Percentiles rank a stretch among this genome's conserved stretches.
phyloP scores from a whole-genome alignment of 306 rosid species.

The Erythrophleum fordii region DNA sequence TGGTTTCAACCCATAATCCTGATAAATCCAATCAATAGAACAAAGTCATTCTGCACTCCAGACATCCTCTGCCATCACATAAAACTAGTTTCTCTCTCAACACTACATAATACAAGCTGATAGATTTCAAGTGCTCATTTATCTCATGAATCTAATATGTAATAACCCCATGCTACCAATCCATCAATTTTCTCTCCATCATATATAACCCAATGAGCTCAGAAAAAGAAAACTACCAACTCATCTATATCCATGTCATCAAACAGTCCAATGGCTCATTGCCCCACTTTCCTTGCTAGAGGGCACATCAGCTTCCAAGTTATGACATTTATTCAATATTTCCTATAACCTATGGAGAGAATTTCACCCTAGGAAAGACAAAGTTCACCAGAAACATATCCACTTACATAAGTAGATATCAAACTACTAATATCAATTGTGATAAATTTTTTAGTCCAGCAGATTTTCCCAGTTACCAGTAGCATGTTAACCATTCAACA shows the following conservation, averaged over 20 bases:
- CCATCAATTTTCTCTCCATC: not conserved
- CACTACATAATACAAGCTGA: not conserved
- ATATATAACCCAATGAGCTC: not conserved
- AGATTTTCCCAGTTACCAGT: not conserved
- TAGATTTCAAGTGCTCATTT: not conserved
- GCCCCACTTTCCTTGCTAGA: not conserved
- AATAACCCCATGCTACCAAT: not conserved
- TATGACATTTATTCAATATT: not conserved
- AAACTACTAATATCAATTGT: not conserved
- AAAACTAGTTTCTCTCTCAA: not conserved
- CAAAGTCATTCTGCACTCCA: not conserved
- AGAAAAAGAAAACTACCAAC: not conserved
- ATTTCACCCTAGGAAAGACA: slow-evolving; percentile 1
- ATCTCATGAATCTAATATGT: not conserved
- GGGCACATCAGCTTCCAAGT: not conserved
- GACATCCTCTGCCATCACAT: not conserved
- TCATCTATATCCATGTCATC: not conserved
- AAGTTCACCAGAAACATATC: not conserved
- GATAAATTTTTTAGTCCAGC: not conserved
- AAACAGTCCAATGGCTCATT: not conserved
- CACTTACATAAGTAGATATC: not conserved
- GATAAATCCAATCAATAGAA: not conserved
- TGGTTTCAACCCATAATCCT: not conserved
- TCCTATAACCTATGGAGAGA: not conserved
- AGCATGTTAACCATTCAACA: not conserved